phyloP scores from a whole-genome alignment of 768 basidiomycete genomes.

The Podaxis sp. region DNA sequence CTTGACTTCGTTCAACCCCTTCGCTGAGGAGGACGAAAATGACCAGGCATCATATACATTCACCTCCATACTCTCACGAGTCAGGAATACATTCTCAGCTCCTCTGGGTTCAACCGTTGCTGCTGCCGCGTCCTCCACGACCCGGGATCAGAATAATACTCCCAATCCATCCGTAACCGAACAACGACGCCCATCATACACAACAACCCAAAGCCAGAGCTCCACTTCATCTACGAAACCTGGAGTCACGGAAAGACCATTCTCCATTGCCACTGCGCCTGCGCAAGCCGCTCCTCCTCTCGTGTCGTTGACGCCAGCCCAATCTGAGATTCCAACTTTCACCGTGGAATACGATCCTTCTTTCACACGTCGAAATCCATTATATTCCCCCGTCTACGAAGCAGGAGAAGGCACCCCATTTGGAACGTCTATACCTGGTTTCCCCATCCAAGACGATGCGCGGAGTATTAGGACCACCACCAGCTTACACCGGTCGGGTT shows the following conservation, averaged over 20 bases:
- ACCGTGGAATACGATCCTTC: slow-evolving; percentile 59
- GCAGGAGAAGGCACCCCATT: slow-evolving; percentile 50
- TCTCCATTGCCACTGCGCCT: slow-evolving; percentile 48
- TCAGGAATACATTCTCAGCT: slow-evolving; percentile 74
- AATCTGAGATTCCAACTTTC: slow-evolving; percentile 73
- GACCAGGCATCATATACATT: slow-evolving; percentile 84
- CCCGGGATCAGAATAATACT: slow-evolving; percentile 25
- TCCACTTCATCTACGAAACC: slow-evolving; percentile 46
- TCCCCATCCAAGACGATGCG: slow-evolving; percentile 88
- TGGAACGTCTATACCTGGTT: slow-evolving; percentile 83
- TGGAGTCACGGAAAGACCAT: slow-evolving; percentile 49
- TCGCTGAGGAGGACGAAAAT: slow-evolving; percentile 90
- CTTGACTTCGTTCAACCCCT: slow-evolving; percentile 86
- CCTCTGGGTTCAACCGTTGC: slow-evolving; percentile 56
- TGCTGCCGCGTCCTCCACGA: slow-evolving; percentile 24
- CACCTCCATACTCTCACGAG: slow-evolving; percentile 71
- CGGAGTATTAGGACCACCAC: slow-evolving; percentile 76
- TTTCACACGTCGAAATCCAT: slow-evolving; percentile 45
- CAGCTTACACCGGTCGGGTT: slow-evolving; percentile 70
- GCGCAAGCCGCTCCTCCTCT: slow-evolving; percentile 73
- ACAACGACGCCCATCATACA: slow-evolving; percentile 56
- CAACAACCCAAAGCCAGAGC: slow-evolving; percentile 37
- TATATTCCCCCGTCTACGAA: slow-evolving; percentile 52
- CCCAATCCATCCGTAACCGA: slow-evolving; percentile 34
- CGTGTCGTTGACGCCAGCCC: slow-evolving; percentile 81